Evolutionary conservation across 2,329 filamentous ascomycete genomes (phyloP), one percentile per base, ranked within the genome.

Genomic region (Cercospora zeina): DNA sequence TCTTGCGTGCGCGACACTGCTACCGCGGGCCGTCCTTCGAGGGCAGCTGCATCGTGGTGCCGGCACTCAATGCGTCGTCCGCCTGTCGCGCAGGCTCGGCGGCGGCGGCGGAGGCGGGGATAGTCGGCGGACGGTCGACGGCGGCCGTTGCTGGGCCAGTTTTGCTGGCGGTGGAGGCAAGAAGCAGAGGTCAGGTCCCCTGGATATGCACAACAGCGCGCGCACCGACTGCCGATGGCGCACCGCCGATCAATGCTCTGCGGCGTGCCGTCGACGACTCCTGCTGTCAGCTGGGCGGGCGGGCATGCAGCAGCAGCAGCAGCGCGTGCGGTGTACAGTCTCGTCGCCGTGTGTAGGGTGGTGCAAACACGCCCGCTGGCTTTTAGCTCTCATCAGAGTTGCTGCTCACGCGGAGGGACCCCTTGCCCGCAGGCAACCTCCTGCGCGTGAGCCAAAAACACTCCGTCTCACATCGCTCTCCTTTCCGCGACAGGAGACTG

Each of bases 11-110:
- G 45, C 54, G 37, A 57, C 33, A 30, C 39, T 58, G 42, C 45
- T 51, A 58, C 55, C 42, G 45, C 42, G 27, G 30, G 55, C 24
- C 55, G 27, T 50, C 53, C n/a, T 24, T 19, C 27, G 33, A 36
- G 30, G 31, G 42, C 55, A 54, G 54, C 39, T 55, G 58, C 62
- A 64, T 64, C 34, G 54, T 56, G 55, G 54, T 61, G 59, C 55
- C 58, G 54, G 58, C 59, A 58, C 57, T 63, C 58, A 63, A 60
- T 57, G 62, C 62, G 60, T 63, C 19, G 27, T 31, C 16, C 16
- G n/a, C 33, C 14, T 37, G 31, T 11, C 39, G 31, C 19, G 21
- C 47, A 31, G 47, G 47, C 47, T 50, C 47, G 24, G 27, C 19
- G 45, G 14, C 45, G 45, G 27, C 45, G 45, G 45, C 45, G 45